Evolutionary conservation across 345 rosid species (phyloP).

Genomic region (Dipteronia dyeriana): DNA sequence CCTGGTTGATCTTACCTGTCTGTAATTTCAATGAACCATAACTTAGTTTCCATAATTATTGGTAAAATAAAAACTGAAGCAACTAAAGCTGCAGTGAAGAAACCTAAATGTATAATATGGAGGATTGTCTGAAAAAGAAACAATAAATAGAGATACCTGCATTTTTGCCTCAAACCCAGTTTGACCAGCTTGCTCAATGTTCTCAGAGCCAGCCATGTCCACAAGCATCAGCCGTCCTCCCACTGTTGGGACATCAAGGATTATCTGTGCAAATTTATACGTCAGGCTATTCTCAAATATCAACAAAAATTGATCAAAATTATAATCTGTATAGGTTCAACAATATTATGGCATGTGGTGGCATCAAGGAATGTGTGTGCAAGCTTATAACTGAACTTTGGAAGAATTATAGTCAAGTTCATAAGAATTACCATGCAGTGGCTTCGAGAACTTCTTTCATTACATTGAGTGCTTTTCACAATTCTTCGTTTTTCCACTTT

Average conservation of each 20-base stretch:
- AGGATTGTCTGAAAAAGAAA: neutral
- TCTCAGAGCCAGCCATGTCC: slow-evolving; percentile 99
- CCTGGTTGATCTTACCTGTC: slow-evolving; percentile 98
- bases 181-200: slow-evolving; percentile 98
- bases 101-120: neutral
- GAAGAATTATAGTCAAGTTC: neutral
- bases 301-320: neutral
- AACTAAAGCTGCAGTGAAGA: neutral
- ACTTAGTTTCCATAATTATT: neutral
- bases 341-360: slow-evolving; percentile 37
- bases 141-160: slow-evolving; percentile 54
- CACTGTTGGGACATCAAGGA: slow-evolving; percentile 94
- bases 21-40: slow-evolving; percentile 36
- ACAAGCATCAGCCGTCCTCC: slow-evolving; percentile 98
- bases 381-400: neutral
- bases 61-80: neutral
- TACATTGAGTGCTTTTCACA: slow-evolving; percentile 89
- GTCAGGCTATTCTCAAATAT: neutral
- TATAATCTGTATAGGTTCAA: neutral
- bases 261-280: slow-evolving; percentile 49
- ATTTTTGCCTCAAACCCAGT: slow-evolving; percentile 90
- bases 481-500: slow-evolving; percentile 95
- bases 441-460: slow-evolving; percentile 95
- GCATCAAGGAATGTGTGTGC: slow-evolving; percentile 28
- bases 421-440: slow-evolving; percentile 73